Evolutionary conservation across 2,329 filamentous ascomycete species (phyloP), one percentile per base, ranked within the genome.

Genomic region (Rosellinia necatrix): DNA sequence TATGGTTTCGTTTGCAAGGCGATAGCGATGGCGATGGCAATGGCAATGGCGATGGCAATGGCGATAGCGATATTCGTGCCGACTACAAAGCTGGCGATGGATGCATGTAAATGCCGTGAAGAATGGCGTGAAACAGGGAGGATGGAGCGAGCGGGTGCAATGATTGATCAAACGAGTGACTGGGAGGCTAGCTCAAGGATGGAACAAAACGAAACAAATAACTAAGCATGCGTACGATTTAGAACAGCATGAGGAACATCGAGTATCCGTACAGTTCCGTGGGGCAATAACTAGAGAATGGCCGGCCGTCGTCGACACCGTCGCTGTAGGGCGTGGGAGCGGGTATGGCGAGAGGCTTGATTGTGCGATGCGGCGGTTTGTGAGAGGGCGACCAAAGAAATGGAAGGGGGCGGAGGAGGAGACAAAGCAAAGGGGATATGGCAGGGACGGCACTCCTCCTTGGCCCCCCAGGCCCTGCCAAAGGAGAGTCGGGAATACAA

Each of bases 121-220:
- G 24, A 34, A 41, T 29, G 48, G 48, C 30, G 44, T 61, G 29
- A 44, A 53, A 57, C 57, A 50, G 56, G 47, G 44, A 49, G 21
- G 19, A 29, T 27, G 40, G 13, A 25, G 27, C n/a, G 32, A 46
- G 40, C 3, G 10, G 21, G 52, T 12, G 37, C 30, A 47, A 34
- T 48, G 10, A 42, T 30, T 32, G 60, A 60, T 63, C 62, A 71
- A 78, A 77, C 74, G 76, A 78, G 73, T 74, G 76, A 74, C 70
- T 67, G 63, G 68, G 76, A 78, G 76, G 74, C 77, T 78, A 78
- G 77, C 76, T 79, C 77, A 68, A n/a, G n/a, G n/a, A 65, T 59
- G 60, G 67, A 64, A 62, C 58, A 62, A 62, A 64, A 62, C 62
- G 64, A 58, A 57, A 50, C 38, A 21, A 50, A 25, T 9, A 40